Evolutionary conservation across 306 rosid genomes (phyloP).

Genomic region (Coriaria nepalensis): DNA sequence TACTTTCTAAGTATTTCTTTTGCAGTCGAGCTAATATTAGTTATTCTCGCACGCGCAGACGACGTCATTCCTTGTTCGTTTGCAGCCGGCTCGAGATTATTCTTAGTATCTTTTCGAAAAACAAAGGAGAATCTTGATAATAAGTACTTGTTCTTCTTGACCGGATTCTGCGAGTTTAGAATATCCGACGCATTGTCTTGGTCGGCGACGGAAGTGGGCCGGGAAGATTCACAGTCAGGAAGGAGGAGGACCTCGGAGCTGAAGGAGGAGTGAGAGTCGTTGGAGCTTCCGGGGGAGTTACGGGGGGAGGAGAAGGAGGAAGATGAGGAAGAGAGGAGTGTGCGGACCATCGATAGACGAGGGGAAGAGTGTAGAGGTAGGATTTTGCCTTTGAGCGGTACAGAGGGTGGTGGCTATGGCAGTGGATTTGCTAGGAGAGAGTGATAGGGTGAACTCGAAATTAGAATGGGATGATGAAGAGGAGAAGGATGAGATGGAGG

Average conservation of each 20-base stretch:
- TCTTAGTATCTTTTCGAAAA: constrained; percentile 36
- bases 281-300: constrained; percentile 74
- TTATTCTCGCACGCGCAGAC: constrained; percentile 37
- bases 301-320: constrained; percentile 51
- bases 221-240: constrained; percentile 59
- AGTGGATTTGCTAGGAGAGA: constrained; percentile 61
- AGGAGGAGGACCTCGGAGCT: constrained; percentile 35
- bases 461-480: constrained; percentile 68
- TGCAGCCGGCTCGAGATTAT: constrained; percentile 1
- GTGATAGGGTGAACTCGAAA: constrained; percentile 73
- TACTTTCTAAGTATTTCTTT: constrained; percentile 70
- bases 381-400: constrained; percentile 77
- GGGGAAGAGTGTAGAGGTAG: constrained; percentile 75
- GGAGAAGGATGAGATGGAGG: constrained; percentile 69
- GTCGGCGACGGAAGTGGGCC: constrained; percentile 59
- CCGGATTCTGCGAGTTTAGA: constrained; percentile 18
- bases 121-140: constrained; percentile 74
- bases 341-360: constrained; percentile 69
- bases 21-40: constrained; percentile 35
- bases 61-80: constrained; percentile 9
- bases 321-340: constrained; percentile 51
- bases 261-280: constrained; percentile 55
- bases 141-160: constrained; percentile 54
- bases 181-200: constrained; percentile 50
- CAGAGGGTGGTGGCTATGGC: constrained; percentile 25